Evolutionary conservation across 441 rosid species (phyloP).

Genomic region (Eutrema salsugineum): DNA sequence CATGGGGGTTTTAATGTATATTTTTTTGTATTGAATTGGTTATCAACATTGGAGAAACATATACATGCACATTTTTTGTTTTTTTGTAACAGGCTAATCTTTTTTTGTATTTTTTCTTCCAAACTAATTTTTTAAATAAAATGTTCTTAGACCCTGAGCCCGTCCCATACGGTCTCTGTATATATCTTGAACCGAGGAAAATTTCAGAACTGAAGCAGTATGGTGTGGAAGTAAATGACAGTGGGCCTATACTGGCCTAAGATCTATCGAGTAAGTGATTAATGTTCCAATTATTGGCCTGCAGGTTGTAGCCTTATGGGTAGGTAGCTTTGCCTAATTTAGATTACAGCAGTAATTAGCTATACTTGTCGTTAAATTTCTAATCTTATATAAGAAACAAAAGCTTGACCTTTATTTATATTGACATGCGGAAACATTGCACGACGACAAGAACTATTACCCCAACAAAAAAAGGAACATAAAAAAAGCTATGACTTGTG

Average conservation of each 20-base stretch:
- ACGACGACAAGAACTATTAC: neutral
- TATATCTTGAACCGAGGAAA: too few relatives aligned
- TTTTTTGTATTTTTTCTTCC: too few relatives aligned
- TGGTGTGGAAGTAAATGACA: neutral
- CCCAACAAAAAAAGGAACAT: neutral
- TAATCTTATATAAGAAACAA: neutral
- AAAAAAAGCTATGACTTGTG: neutral
- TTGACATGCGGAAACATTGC: neutral
- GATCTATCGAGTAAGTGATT: neutral
- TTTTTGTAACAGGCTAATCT: too few relatives aligned
- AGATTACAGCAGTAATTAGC: neutral
- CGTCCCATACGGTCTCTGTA: too few relatives aligned
- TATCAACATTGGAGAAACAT: too few relatives aligned
- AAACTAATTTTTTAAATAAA: too few relatives aligned
- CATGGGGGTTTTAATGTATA: too few relatives aligned
- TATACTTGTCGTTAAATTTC: neutral
- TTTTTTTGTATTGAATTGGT: too few relatives aligned
- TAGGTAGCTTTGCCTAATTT: neutral
- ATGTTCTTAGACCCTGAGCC: too few relatives aligned
- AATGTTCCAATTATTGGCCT: neutral
- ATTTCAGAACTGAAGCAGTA: neutral
- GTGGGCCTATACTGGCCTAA: neutral
- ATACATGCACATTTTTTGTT: too few relatives aligned
- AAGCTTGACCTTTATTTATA: constrained; percentile 1
- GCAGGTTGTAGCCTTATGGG: neutral